phyloP scores from a whole-genome alignment of 768 basidiomycete species.

The Lactarius hatsudake region DNA sequence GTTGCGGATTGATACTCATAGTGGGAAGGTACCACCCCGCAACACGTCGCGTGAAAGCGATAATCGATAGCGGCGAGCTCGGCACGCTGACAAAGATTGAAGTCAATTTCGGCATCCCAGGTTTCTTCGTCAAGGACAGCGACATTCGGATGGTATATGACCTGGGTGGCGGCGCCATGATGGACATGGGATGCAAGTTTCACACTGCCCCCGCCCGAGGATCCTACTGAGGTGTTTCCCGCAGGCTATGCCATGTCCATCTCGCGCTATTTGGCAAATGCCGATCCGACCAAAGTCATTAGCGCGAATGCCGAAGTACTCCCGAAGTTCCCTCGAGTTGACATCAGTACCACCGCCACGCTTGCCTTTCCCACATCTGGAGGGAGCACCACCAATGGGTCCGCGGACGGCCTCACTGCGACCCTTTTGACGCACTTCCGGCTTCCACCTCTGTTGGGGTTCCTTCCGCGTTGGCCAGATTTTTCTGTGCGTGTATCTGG shows the following conservation, averaged over 20 bases:
- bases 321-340: slow-evolving; percentile 26
- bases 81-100: slow-evolving; percentile 49
- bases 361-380: slow-evolving; percentile 29
- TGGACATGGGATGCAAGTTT: slow-evolving; percentile 57
- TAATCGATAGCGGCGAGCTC: slow-evolving; percentile 53
- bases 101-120: slow-evolving; percentile 40
- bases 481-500: slow-evolving; percentile 33
- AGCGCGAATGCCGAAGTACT: slow-evolving; percentile 18
- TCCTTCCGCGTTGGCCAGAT: slow-evolving; percentile 31
- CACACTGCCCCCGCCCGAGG: background rate
- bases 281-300: slow-evolving; percentile 22
- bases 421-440: slow-evolving; percentile 20
- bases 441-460: slow-evolving; percentile 27
- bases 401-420: slow-evolving; percentile 20
- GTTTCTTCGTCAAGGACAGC: slow-evolving; percentile 35
- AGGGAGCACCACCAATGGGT: background rate
- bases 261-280: slow-evolving; percentile 25
- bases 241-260: slow-evolving; percentile 37
- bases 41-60: slow-evolving; percentile 48
- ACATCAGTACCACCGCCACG: slow-evolving; percentile 31
- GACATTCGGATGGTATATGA: slow-evolving; percentile 50
- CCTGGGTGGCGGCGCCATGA: slow-evolving; percentile 56
- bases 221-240: slow-evolving; percentile 4
- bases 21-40: slow-evolving; percentile 58
- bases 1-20: background rate